These are phyloP conservation scores for Aspergillus fischeri DNA, from an alignment of 2,329 filamentous ascomycete species.

Conservation along the genomic window DNA sequence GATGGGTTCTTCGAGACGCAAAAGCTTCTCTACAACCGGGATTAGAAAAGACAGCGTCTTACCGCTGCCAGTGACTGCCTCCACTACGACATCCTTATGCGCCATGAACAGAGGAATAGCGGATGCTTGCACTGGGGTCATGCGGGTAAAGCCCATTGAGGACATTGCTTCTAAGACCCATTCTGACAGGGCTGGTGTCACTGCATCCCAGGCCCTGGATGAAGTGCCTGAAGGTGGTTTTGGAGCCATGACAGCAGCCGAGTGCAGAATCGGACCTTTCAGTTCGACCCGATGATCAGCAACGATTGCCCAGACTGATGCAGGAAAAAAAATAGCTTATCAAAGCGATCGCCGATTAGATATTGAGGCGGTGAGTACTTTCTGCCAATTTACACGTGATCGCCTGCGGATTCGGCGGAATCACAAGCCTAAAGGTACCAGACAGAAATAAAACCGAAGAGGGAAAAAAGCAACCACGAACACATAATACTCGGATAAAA, in stretches of 20 bases:
- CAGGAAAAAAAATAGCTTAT: conserved; percentile 26
- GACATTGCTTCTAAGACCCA: conserved; percentile 83
- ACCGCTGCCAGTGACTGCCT: conserved; percentile 86
- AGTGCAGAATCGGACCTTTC: conserved; percentile 1
- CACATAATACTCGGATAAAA: not conserved
- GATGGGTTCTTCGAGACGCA: conserved; percentile 74
- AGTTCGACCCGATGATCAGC: not conserved
- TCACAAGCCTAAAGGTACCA: not conserved
- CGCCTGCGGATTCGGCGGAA: conserved; percentile 13
- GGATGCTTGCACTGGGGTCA: conserved; percentile 93
- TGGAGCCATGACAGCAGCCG: conserved; percentile 24
- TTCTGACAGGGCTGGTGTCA: conserved; percentile 67
- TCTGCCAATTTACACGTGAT: conserved; percentile 18
- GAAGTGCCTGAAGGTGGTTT: conserved; percentile 43
- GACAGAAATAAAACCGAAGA: not conserved
- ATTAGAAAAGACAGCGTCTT: conserved; percentile 86
- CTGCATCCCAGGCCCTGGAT: conserved; percentile 61
- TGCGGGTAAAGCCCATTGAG: conserved; percentile 78
- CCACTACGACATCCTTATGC: conserved; percentile 89
- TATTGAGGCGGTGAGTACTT: conserved; percentile 25
- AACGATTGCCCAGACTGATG: conserved; percentile 2
- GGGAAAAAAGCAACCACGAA: not conserved
- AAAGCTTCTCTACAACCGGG: conserved; percentile 74
- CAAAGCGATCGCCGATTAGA: conserved; percentile 26
- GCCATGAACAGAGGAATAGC: conserved; percentile 83